These are phyloP conservation scores for Cercospora nicotianae DNA, from an alignment of 2,329 filamentous ascomycete species.

Conservation along the genomic window DNA sequence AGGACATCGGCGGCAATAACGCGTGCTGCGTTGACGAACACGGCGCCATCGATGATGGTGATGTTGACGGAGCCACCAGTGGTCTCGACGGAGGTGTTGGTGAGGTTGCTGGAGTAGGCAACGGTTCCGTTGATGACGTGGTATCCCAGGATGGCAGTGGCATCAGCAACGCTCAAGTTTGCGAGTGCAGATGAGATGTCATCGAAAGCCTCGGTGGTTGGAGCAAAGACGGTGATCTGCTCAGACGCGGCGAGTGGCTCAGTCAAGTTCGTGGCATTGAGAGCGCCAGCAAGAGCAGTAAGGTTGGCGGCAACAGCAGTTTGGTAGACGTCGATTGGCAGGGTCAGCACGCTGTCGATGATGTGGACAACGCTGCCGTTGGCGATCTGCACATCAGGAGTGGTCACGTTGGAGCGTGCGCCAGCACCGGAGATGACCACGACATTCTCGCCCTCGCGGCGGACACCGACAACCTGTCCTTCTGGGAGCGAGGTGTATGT, in stretches of 20 bases:
- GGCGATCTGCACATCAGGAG: conserved; percentile 40
- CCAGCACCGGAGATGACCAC: conserved; percentile 56
- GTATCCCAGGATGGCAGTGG: conserved; percentile 60
- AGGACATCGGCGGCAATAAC: conserved; percentile 47
- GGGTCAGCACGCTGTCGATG: conserved; percentile 46
- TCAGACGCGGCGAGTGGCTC: conserved; percentile 44
- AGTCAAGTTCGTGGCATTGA: conserved; percentile 43
- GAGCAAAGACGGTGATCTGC: conserved; percentile 65
- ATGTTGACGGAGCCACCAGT: conserved; percentile 45
- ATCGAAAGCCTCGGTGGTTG: conserved; percentile 61
- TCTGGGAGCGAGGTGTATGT: conserved; percentile 60
- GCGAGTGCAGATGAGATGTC: conserved; percentile 55
- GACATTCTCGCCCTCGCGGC: conserved; percentile 44
- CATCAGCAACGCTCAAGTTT: conserved; percentile 49
- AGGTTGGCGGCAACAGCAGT: conserved; percentile 34
- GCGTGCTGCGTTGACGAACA: conserved; percentile 49
- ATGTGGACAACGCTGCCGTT: conserved; percentile 48
- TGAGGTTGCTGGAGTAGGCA: conserved; percentile 52
- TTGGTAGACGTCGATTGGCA: conserved; percentile 38
- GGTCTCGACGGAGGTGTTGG: conserved; percentile 41
- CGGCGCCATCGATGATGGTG: conserved; percentile 39
- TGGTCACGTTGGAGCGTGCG: conserved; percentile 50
- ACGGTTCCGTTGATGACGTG: conserved; percentile 61
- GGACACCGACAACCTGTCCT: conserved; percentile 52
- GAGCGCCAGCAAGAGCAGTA: conserved; percentile 45